Base-by-base conservation (phyloP, 768 basidiomycete species). In the Butyriboletus loyo region DNA sequence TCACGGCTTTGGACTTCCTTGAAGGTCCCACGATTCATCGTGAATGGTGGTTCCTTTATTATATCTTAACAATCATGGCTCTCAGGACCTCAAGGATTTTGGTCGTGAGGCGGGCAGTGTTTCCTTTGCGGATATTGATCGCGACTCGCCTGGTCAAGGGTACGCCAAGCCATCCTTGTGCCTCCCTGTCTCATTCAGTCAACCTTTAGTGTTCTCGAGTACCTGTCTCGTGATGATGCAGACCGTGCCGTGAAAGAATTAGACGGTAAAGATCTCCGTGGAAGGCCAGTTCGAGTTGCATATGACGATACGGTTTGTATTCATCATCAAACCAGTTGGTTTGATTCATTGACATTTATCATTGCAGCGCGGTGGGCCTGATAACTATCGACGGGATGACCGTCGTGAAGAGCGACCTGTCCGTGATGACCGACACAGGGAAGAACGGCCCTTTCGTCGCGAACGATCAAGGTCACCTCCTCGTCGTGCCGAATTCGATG, bases 31-130 rank as follows among this genome's bases (percentile, higher is more conserved):
- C 61, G 55, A 55, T 43, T 54, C 38, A 50, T 46, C 38, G 40
- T 59, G 49, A 49, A 49, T 59, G 35, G 36, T 41, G 41, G 24
- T 54, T 40, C 24, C 25, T 49, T 46, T 36, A 24, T 40, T 46
- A n/a, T 55, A 32, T 59, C 56, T 55, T 66, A 50, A 61, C 59
- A 25, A 51, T 67, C 70, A 72, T 61, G 72, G 51, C 71, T 66
- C 72, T 64, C 69, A 98, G 96, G 96, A 98, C 69, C 76, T 98
- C 69, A 98, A 98, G 73, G 96, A 98, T 67, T 98, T 95, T 56
- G 96, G 94, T 61, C 91, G 96, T 55, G 87, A 92, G 65, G 91
- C 90, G 45, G 94, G 92, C 38, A 89, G 85, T 66, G 92, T 98
- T 52, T 91, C 89, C 19, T 98, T 89, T 63, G 93, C 96, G 37